phyloP scores from a whole-genome alignment of 495 filamentous ascomycete species.

The Sporormia fimetaria region DNA sequence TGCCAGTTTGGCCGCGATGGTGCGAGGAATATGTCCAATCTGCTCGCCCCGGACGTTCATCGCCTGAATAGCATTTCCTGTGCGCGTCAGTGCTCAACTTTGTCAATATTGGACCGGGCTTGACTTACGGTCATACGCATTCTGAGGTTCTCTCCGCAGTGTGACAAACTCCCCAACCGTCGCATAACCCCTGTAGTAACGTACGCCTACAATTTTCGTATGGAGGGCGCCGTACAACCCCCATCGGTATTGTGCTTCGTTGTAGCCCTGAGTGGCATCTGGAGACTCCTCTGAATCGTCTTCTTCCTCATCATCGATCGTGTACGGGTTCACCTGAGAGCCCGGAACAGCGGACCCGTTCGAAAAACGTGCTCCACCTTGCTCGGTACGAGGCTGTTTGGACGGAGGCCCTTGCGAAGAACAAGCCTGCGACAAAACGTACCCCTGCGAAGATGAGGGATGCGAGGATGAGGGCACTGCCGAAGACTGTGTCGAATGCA shows the following conservation, averaged over 20 bases:
- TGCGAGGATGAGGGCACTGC: constrained; percentile 3
- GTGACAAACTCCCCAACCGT: constrained; percentile 62
- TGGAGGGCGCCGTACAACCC: constrained; percentile 32
- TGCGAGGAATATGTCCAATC: constrained; percentile 67
- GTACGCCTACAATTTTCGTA: constrained; percentile 68
- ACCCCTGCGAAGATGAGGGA: constrained; percentile 10
- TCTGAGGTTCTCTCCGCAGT: constrained; percentile 55
- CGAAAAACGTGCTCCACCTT: background rate
- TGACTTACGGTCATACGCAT: constrained; percentile 34
- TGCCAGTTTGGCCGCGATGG: constrained; percentile 56
- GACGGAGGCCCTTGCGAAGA: constrained; percentile 9
- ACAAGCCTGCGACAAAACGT: constrained; percentile 1
- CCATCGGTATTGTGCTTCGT: constrained; percentile 6
- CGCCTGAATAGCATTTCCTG: constrained; percentile 62
- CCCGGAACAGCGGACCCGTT: background rate
- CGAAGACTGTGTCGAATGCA: background rate
- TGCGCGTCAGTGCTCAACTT: constrained; percentile 44
- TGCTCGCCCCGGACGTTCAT: constrained; percentile 68
- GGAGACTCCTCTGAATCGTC: constrained; percentile 17
- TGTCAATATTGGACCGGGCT: background rate
- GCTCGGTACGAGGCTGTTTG: constrained; percentile 14
- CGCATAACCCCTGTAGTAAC: constrained; percentile 64
- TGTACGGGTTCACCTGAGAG: constrained; percentile 11
- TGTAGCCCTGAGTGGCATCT: constrained; percentile 12
- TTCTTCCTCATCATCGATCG: constrained; percentile 17